Conservation (phyloP, 108 stramenopile species). For the Seminavis robusta region DNA sequence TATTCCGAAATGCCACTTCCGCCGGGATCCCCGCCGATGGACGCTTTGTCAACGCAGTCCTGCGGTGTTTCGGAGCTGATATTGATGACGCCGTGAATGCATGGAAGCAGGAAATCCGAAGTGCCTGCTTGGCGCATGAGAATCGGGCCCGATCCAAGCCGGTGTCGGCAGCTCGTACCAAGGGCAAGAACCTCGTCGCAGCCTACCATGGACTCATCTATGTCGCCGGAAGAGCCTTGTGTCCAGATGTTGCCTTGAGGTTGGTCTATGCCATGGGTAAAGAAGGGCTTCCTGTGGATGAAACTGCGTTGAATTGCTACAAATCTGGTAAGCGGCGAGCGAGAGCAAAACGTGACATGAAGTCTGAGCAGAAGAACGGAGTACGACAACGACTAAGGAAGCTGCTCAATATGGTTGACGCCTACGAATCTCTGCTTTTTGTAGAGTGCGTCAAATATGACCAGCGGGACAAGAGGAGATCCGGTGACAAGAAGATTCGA, state of each 20-base stretch:
- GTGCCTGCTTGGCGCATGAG: constrained; percentile 40
- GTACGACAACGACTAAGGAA: neutral
- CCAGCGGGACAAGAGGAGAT: constrained; percentile 51
- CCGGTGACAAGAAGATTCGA: constrained; percentile 54
- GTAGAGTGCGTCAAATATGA: constrained; percentile 80
- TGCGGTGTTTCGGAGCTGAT: constrained; percentile 76
- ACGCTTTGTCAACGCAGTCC: constrained; percentile 70
- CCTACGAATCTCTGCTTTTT: constrained; percentile 60
- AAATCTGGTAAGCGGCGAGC: constrained; percentile 53
- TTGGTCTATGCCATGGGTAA: constrained; percentile 71
- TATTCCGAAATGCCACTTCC: constrained; percentile 32
- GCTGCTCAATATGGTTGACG: constrained; percentile 19
- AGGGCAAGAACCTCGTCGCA: constrained; percentile 36
- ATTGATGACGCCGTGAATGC: constrained; percentile 52
- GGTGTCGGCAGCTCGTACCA: constrained; percentile 14
- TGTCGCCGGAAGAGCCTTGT: constrained; percentile 65
- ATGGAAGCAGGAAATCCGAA: constrained; percentile 65
- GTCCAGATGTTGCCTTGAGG: constrained; percentile 71
- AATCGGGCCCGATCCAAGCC: constrained; percentile 1
- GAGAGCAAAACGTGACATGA: neutral
- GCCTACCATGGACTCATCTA: constrained; percentile 80
- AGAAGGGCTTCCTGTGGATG: constrained; percentile 60
- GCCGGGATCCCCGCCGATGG: constrained; percentile 55
- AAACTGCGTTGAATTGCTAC: constrained; percentile 56
- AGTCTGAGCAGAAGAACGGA: neutral